Percentiles rank a stretch among this genome's conserved stretches.
phyloP scores from a whole-genome alignment of 1,284 basidiomycete species.

The Crucibulum parvulum region DNA sequence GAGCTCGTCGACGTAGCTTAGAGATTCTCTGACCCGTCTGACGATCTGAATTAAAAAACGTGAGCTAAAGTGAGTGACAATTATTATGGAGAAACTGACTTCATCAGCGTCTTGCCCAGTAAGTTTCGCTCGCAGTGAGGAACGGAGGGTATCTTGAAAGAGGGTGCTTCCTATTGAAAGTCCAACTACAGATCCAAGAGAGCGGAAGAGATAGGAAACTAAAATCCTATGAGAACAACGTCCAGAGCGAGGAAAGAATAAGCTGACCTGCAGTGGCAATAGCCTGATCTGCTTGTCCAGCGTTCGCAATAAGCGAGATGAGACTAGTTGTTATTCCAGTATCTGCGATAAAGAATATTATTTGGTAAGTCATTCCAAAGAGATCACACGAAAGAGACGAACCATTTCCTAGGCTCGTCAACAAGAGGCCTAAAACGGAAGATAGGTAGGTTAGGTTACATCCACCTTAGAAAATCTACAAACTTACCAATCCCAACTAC shows the following conservation, averaged over 20 bases:
- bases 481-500: slow-evolving; percentile 50
- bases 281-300: slow-evolving; percentile 64
- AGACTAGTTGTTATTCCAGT: slow-evolving; percentile 61
- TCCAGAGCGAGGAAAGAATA: background rate
- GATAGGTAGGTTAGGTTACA: background rate
- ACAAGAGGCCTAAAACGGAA: slow-evolving; percentile 40
- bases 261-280: slow-evolving; percentile 64
- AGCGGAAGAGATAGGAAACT: slow-evolving; percentile 73
- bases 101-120: slow-evolving; percentile 54
- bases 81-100: slow-evolving; percentile 33
- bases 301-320: slow-evolving; percentile 67
- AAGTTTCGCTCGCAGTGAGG: slow-evolving; percentile 46
- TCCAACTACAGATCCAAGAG: slow-evolving; percentile 64
- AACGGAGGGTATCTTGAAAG: slow-evolving; percentile 56
- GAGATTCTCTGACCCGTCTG: slow-evolving; percentile 58
- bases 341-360: slow-evolving; percentile 33
- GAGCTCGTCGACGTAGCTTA: slow-evolving; percentile 57
- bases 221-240: background rate
- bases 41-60: slow-evolving; percentile 48
- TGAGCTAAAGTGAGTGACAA: background rate
- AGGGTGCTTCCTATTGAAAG: slow-evolving; percentile 62
- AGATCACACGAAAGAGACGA: slow-evolving; percentile 6
- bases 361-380: slow-evolving; percentile 1
- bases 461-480: background rate
- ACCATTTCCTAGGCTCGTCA: slow-evolving; percentile 57